A percentile compares a stretch with the other conserved stretches of the same genome.
These are phyloP conservation scores for Antitrichia curtipendula DNA, from an alignment of 225 moss, liverwort and hornwort species.

Conservation along the genomic window DNA sequence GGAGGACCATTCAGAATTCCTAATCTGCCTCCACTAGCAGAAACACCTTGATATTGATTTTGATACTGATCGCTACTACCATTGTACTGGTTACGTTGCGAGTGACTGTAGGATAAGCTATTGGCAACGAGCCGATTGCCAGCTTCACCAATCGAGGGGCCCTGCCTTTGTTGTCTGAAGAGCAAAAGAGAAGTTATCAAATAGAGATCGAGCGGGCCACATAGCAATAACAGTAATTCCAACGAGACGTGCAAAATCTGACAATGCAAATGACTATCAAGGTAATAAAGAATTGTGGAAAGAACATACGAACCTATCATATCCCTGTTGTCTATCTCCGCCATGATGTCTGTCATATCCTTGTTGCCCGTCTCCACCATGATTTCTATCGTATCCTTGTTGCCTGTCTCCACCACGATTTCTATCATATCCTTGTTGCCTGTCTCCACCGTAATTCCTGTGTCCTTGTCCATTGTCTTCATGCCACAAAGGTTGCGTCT, in stretches of 20 bases:
- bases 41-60: conserved; percentile 10
- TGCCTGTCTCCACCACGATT: conserved; percentile 28
- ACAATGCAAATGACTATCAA: neutral
- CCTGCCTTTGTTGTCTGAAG: conserved; percentile 32
- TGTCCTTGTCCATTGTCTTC: conserved; percentile 80
- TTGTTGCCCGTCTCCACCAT: conserved; percentile 23
- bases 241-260: neutral
- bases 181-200: neutral
- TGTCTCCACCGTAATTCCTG: conserved; percentile 31
- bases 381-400: conserved; percentile 26
- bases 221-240: neutral
- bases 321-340: conserved; percentile 17
- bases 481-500: conserved; percentile 86
- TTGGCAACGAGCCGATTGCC: conserved; percentile 29
- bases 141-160: conserved; percentile 38
- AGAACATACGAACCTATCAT: conserved; percentile 13
- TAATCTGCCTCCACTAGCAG: conserved; percentile 16
- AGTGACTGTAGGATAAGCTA: conserved; percentile 23
- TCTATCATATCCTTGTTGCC: conserved; percentile 19
- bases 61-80: conserved; percentile 20
- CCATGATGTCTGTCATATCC: conserved; percentile 20
- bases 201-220: neutral
- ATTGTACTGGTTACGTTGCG: conserved; percentile 28
- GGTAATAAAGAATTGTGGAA: neutral
- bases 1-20: conserved; percentile 18